Evolutionary conservation across 768 basidiomycete species (phyloP).

Genomic region (Leccinum variicolor): DNA sequence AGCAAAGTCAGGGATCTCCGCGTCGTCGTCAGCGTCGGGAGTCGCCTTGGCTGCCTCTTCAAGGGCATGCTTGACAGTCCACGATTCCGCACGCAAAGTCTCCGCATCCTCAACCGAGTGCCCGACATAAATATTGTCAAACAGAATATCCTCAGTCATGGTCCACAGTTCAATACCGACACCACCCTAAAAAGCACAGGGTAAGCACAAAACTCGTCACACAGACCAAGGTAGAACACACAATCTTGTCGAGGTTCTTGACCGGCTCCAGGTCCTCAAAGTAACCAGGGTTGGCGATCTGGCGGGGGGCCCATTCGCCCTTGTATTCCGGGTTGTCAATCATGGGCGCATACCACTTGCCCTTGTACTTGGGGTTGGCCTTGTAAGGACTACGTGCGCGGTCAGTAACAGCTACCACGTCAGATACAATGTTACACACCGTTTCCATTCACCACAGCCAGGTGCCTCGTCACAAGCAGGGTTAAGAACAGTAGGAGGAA

Average conservation of each 20-base stretch:
- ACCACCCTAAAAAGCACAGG: constrained; percentile 56
- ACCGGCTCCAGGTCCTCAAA: constrained; percentile 86
- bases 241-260: constrained; percentile 82
- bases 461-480: constrained; percentile 86
- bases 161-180: constrained; percentile 99
- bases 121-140: constrained; percentile 92
- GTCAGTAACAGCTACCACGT: background rate
- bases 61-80: constrained; percentile 81
- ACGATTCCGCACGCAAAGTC: constrained; percentile 82
- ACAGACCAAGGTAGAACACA: constrained; percentile 32
- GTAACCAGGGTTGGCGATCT: constrained; percentile 88
- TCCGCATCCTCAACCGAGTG: constrained; percentile 87
- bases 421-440: constrained; percentile 35
- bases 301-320: constrained; percentile 88
- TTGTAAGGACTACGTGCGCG: constrained; percentile 61
- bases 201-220: background rate
- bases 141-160: constrained; percentile 95
- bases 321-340: constrained; percentile 98
- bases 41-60: constrained; percentile 55
- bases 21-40: constrained; percentile 44
- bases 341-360: constrained; percentile 94
- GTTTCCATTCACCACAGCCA: constrained; percentile 95
- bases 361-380: constrained; percentile 94
- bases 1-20: constrained; percentile 50
- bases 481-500: constrained; percentile 86